phyloP scores from a whole-genome alignment of 371 early-diverging fungal genomes.

The Haplosporangium sp. region DNA sequence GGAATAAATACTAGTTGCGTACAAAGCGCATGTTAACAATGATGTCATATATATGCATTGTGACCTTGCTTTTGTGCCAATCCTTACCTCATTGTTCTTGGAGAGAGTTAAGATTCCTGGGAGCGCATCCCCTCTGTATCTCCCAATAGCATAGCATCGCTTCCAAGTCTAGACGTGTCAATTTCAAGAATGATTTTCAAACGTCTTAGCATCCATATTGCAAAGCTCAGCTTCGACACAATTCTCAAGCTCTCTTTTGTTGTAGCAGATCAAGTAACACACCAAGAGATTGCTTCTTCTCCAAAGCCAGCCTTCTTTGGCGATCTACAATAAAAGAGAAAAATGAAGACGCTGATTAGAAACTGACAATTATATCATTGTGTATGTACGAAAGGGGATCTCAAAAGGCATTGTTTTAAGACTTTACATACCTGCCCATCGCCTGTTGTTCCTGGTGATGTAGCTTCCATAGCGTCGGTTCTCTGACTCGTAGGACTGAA shows the following conservation, averaged over 20 bases:
- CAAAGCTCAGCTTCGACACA: not conserved
- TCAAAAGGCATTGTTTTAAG: not conserved
- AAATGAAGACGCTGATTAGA: not conserved
- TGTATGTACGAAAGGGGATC: not conserved
- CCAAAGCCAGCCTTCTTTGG: conserved; percentile 55
- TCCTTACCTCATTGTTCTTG: conserved; percentile 50
- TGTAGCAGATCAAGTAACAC: not conserved
- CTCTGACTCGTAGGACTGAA: conserved; percentile 33
- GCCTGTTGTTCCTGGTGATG: not conserved
- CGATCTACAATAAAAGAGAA: conserved; percentile 17
- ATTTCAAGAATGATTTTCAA: not conserved
- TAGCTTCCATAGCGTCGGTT: not conserved
- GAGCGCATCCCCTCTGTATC: conserved; percentile 38
- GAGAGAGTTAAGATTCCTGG: conserved; percentile 47
- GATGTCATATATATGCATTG: not conserved
- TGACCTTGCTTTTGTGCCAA: not conserved
- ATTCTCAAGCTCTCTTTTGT: not conserved
- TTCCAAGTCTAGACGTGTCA: conserved; percentile 42
- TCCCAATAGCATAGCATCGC: conserved; percentile 46
- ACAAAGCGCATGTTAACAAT: not conserved
- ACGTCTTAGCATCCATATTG: not conserved
- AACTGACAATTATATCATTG: too few species aligned
- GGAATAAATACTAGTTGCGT: conserved; percentile 36
- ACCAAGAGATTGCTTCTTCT: conserved; percentile 49
- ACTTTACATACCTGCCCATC: conserved; percentile 14